phyloP scores from a whole-genome alignment of 139 green algal genomes.

The Ettlia oleoabundans region DNA sequence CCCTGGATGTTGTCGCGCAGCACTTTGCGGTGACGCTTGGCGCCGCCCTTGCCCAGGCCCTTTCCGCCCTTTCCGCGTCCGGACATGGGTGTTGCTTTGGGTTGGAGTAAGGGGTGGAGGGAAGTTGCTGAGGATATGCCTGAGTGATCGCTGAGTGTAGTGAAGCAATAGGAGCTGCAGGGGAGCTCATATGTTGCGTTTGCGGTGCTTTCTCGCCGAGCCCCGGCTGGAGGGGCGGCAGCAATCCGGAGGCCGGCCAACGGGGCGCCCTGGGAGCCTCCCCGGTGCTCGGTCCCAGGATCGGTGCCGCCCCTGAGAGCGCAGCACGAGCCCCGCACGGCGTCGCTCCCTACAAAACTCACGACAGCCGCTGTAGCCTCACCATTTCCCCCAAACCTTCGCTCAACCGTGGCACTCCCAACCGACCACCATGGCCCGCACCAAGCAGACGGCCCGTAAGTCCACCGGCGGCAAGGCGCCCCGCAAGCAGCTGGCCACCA shows the following conservation, averaged over 20 bases:
- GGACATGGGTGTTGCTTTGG: slow-evolving; percentile 69
- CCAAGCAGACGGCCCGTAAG: slow-evolving; percentile 90
- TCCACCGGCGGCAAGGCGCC: slow-evolving; percentile 90
- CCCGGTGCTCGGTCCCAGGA: background rate
- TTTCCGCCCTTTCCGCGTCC: slow-evolving; percentile 95
- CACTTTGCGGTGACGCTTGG: slow-evolving; percentile 94
- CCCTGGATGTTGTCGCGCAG: slow-evolving; percentile 80
- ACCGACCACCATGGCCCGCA: slow-evolving; percentile 78
- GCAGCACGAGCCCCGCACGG: too few species aligned
- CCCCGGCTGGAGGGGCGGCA: background rate
- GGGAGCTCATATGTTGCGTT: background rate
- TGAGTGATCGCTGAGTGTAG: too few species aligned
- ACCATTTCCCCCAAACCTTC: background rate
- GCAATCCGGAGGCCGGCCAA: background rate
- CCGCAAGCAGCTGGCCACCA: slow-evolving; percentile 96
- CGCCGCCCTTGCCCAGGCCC: slow-evolving; percentile 90
- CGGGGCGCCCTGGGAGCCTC: background rate
- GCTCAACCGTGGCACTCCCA: background rate
- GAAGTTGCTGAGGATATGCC: background rate
- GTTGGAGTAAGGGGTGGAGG: background rate
- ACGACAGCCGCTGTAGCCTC: background rate
- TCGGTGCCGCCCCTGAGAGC: background rate
- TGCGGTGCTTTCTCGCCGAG: background rate
- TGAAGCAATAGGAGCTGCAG: too few species aligned
- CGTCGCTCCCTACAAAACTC: background rate